A percentile compares a stretch with the other conserved stretches of the same genome.
These are phyloP conservation scores for Silene noctiflora DNA, from an alignment of 179 eudicot species.

Conservation along the genomic window DNA sequence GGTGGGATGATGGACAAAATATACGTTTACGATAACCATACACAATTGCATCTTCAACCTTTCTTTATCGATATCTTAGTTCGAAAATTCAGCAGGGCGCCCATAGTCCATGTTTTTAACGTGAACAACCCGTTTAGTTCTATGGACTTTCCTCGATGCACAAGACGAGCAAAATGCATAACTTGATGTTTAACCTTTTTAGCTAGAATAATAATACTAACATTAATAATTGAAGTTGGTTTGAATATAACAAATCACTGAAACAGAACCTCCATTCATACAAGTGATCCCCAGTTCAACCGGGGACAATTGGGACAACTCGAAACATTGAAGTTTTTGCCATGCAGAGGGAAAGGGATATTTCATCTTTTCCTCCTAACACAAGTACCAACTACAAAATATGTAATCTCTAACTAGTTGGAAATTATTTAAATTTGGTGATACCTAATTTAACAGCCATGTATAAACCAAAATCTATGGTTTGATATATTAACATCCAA, in stretches of 20 bases:
- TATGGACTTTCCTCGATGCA: too few species aligned
- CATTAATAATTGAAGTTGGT: too few species aligned
- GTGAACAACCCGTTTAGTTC: too few species aligned
- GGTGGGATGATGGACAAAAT: too few species aligned
- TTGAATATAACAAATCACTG: not conserved
- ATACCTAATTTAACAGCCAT: not conserved
- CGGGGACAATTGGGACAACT: not conserved
- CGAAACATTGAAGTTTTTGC: not conserved
- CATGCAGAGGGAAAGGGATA: not conserved
- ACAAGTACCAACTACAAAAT: not conserved
- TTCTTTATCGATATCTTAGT: not conserved
- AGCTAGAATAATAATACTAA: too few species aligned
- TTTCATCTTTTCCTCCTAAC: not conserved
- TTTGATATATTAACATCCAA: not conserved
- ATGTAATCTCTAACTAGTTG: not conserved
- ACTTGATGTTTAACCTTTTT: too few species aligned
- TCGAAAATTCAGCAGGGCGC: too few species aligned
- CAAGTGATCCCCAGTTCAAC: not conserved
- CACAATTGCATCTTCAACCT: too few species aligned
- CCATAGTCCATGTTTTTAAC: too few species aligned
- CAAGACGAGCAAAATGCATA: too few species aligned
- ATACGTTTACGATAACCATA: conserved; percentile 4
- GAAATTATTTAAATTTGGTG: not conserved
- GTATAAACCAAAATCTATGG: conserved; percentile 7
- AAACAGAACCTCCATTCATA: not conserved